A percentile compares a stretch with the other conserved stretches of the same genome.
phyloP scores from a whole-genome alignment of 2,329 filamentous ascomycete genomes.

The Aspergillus amoenus region DNA sequence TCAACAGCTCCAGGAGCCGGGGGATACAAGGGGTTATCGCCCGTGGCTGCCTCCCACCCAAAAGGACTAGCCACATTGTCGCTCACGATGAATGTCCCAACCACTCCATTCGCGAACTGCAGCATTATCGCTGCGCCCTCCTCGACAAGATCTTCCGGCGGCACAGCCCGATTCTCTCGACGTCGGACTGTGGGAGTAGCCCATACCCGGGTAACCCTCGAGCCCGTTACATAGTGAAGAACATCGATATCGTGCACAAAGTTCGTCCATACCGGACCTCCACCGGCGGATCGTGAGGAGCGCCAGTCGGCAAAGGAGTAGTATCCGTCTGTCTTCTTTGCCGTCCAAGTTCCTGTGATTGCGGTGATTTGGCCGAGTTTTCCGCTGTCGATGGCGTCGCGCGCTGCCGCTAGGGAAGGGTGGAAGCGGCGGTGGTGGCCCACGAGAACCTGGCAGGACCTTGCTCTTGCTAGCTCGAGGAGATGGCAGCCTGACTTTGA shows the following conservation, averaged over 20 bases:
- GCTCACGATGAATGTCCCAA: background rate
- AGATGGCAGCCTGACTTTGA: background rate
- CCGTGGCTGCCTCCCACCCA: background rate
- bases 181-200: background rate
- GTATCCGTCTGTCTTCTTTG: background rate
- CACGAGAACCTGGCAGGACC: background rate
- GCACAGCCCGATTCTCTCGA: background rate
- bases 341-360: background rate
- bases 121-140: background rate
- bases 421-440: background rate
- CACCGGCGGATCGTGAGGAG: background rate
- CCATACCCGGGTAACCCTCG: background rate
- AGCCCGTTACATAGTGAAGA: background rate
- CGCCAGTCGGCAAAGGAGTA: background rate
- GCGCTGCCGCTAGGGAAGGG: background rate
- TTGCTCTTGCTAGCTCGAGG: background rate
- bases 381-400: background rate
- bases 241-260: background rate
- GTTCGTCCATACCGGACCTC: background rate
- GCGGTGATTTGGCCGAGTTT: background rate
- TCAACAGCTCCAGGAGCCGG: background rate
- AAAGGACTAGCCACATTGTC: background rate
- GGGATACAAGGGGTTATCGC: background rate
- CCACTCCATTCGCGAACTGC: background rate
- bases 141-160: background rate